phyloP scores from a whole-genome alignment of 352 stramenopile species.

The Aphanomyces stellatus region DNA sequence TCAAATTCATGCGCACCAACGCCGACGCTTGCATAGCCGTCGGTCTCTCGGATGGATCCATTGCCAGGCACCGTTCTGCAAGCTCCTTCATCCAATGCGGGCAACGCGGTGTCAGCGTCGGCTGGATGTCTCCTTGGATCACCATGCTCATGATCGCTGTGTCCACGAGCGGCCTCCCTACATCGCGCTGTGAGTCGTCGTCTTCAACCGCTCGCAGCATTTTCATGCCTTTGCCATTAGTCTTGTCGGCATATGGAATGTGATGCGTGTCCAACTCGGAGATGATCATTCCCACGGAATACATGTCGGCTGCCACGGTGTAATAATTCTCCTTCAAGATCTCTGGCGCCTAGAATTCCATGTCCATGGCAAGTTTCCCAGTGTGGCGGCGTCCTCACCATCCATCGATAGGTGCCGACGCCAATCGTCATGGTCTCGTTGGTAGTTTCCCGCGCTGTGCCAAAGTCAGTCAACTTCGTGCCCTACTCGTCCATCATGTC shows the following conservation, averaged over 20 bases:
- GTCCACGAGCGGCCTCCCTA: constrained; percentile 14
- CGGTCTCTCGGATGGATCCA: neutral
- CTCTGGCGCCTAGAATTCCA: constrained; percentile 10
- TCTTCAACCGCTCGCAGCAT: no score
- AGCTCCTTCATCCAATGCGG: neutral
- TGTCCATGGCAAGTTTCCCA: neutral
- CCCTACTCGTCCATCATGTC: no score
- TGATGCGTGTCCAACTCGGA: constrained; percentile 15
- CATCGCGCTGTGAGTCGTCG: no score
- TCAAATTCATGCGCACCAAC: neutral
- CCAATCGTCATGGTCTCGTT: constrained; percentile 20
- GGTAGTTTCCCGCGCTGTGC: neutral
- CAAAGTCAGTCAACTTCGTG: constrained; percentile 69
- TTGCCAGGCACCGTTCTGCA: neutral
- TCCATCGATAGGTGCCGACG: constrained; percentile 18
- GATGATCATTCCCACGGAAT: constrained; percentile 17
- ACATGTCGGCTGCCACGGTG: constrained; percentile 14
- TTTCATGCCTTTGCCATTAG: constrained; percentile 12
- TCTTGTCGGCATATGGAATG: constrained; percentile 11
- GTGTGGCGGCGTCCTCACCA: neutral
- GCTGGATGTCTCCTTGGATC: neutral
- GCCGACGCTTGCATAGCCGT: neutral
- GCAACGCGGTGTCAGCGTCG: neutral
- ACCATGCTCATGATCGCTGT: constrained; percentile 19
- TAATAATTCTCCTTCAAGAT: constrained; percentile 13